Base-by-base conservation (phyloP, 2,329 filamentous ascomycete genomes). In the Lasiodiplodia theobromae region DNA sequence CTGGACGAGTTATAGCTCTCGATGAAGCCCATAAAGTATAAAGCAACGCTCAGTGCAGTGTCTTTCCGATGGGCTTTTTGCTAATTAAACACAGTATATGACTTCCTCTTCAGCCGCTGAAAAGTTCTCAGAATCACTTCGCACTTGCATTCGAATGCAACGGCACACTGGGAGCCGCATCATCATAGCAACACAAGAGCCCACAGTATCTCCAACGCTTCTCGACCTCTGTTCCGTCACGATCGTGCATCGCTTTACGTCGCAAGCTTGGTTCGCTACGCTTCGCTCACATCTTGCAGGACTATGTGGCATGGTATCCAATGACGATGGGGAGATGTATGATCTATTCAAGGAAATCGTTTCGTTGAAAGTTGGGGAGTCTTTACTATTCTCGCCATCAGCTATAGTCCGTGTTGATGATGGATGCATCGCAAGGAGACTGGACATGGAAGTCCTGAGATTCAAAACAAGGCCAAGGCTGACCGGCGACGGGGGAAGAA, bases 101-200 rank as follows among this genome's bases (percentile, higher is more conserved):
- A 64, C 84, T 14, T 81, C 82, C 1, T 85, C 85, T 0, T 77
- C 82, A 0, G 88, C 89, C 53, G 86, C 87, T 1, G 76, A 80
- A 2, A 81, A 80, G 0, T 83, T 94, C 31, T 93, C 90, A 0
- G 83, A 90, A 5, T 83, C 83, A 0, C 81, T 94, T 0, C 81
- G 92, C 0, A 82, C 83, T 0, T 86, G 87, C 0, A 90, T 95
- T 71, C 86, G 92, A 0, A 82, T 90, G n/a, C 91, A 95, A 77
- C 88, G 91, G 0, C 92, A 95, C 74, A 78, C 89, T 0, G 91
- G 85, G 0, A 84, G 86, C 0, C 85, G 91, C 0, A 83, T 94
- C 4, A 76, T 94, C 52, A 89, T 95, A 37, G 89, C 91, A 0
- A 95, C 92, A 0, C 91, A 96, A 74, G 92, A 95, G 73, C 92